Evolutionary conservation across 345 rosid species (phyloP).

Genomic region (Eucalyptus victrix): DNA sequence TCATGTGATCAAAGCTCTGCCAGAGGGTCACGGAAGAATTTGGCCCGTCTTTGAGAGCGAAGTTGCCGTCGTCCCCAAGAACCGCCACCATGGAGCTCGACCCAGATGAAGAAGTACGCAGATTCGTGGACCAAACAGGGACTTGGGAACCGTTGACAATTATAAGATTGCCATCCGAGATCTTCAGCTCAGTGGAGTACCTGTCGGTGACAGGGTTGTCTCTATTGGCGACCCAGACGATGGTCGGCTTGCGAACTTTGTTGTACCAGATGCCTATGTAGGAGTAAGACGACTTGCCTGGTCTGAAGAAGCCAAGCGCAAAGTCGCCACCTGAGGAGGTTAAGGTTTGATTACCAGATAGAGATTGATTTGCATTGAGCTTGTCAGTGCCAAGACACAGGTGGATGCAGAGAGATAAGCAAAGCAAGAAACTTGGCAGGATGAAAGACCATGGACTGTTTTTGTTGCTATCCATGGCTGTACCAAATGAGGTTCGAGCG

Average conservation of each 20-base stretch:
- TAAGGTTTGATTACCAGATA: neutral
- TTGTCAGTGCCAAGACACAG: constrained; percentile 24
- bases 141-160: constrained; percentile 33
- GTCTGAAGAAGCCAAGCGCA: neutral
- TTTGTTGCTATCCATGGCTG: constrained; percentile 4
- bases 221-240: neutral
- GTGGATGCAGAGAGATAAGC: constrained; percentile 3
- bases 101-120: constrained; percentile 11
- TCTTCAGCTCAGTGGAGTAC: neutral
- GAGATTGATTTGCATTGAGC: constrained; percentile 11
- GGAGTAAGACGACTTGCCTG: neutral
- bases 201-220: neutral
- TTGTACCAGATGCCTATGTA: constrained; percentile 56
- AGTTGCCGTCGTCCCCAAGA: constrained; percentile 49
- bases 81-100: constrained; percentile 25
- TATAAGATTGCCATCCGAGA: neutral
- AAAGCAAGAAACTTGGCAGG: constrained; percentile 1
- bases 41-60: constrained; percentile 28
- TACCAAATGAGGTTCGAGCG: constrained; percentile 13
- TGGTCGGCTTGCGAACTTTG: neutral
- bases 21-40: constrained; percentile 17
- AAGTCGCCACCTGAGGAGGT: neutral
- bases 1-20: constrained; percentile 71
- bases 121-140: constrained; percentile 60
- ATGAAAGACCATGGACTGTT: constrained; percentile 4